Base-by-base conservation (phyloP, 805 yeast genomes). In the Wickerhamomyces sydowiorum region DNA sequence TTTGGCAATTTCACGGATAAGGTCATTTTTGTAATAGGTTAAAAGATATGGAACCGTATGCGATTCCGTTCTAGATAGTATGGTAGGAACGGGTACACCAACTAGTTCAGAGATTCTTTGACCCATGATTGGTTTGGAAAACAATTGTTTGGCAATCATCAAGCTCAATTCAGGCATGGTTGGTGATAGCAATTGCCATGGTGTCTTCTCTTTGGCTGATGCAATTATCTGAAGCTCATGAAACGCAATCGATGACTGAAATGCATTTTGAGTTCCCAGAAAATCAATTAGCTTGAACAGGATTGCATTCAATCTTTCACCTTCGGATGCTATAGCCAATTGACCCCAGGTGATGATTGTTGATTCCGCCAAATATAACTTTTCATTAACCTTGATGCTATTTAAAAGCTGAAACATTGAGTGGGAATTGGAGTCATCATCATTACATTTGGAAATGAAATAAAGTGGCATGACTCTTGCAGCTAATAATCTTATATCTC, bases 111-210 rank as follows among this genome's bases (percentile, higher is more conserved):
- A 76, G 15, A 91, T 67, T 44, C 76, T 72, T 21, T 68, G 67
- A 22, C 87, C 72, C 41, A 85, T 65, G 5, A 69, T 64, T 0
- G 80, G 77, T 41, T 75, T 75, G 3, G 69, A 61, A 7, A 65
- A 63, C 35, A 77, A 55, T 35, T 70, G 69, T 47, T 76, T 76
- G 4, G 87, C 80, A 15, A 87, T 70, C 20, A 73, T 73, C 34
- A 78, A 74, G 30, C 90, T 75, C 7, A 89, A 68, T 28, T 81
- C 74, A 2, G 91, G 89, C 52, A 93, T 72, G 46, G 78, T 86
- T 0, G 96, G 96, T 7, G 86, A 78, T 18, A 88, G 65, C 13
- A 91, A 62, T 56, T 84, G 86, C 76, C 91, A 89, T 0, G 95
- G 82, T 0, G 96, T 77, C 28, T 75, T 64, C 1, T 68, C 61